Evolutionary conservation across 192 early-diverging fungal genomes (phyloP).

Genomic region (Diversispora eburnea): DNA sequence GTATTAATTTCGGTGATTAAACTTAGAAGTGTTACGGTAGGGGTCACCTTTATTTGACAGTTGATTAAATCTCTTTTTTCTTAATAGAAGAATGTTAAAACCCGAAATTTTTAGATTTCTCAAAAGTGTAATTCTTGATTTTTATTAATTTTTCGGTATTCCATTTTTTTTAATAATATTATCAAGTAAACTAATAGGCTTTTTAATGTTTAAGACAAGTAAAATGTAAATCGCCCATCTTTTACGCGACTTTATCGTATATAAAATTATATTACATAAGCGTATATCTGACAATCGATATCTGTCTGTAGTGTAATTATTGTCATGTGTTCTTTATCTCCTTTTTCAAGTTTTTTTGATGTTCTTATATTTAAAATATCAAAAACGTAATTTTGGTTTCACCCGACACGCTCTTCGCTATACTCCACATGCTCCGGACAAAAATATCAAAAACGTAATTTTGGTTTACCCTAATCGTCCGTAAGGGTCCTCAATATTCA

Average conservation of each 20-base stretch:
- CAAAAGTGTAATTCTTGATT: slow-evolving; percentile 1
- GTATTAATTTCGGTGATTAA: slow-evolving; percentile 14
- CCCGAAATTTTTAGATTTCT: slow-evolving; percentile 1
- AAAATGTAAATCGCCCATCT: not conserved
- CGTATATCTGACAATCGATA: too few relatives aligned
- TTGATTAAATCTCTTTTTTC: not conserved
- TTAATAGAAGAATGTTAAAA: not conserved
- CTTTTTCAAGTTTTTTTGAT: too few relatives aligned
- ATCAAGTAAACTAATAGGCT: not conserved
- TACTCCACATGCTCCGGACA: too few relatives aligned
- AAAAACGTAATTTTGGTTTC: too few relatives aligned
- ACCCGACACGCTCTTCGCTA: too few relatives aligned
- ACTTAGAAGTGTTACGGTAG: slow-evolving; percentile 3
- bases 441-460: too few relatives aligned
- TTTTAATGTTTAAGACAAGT: not conserved
- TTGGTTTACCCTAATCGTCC: too few relatives aligned
- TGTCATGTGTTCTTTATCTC: too few relatives aligned
- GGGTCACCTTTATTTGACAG: not conserved
- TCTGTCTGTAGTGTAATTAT: too few relatives aligned
- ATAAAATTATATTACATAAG: too few relatives aligned
- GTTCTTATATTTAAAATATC: too few relatives aligned
- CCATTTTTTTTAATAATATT: not conserved
- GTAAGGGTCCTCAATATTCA: too few relatives aligned
- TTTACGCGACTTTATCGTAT: not conserved
- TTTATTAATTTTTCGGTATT: not conserved